Evolutionary conservation across 305 asterid genomes (phyloP).

Genomic region (Solanum hybrid): DNA sequence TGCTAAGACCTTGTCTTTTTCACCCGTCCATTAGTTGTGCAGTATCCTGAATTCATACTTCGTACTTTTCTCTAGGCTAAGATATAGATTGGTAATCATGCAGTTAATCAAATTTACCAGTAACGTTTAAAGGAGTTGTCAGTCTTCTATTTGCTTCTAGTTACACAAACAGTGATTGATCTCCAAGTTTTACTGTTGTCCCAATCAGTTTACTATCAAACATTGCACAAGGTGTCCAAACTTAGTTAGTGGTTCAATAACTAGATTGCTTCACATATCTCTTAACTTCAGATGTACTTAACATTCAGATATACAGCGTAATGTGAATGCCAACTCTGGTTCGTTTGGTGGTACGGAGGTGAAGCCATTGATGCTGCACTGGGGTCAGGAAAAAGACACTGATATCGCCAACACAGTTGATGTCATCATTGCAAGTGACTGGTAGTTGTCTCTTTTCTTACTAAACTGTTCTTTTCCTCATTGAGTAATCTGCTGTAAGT

Average conservation of each 20-base stretch:
- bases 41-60: not conserved
- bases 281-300: slow-evolving; percentile 23
- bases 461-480: not conserved
- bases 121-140: not conserved
- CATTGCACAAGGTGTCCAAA: not conserved
- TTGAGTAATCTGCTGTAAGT: slow-evolving; percentile 4
- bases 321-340: slow-evolving; percentile 44
- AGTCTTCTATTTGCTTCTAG: not conserved
- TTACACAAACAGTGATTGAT: not conserved
- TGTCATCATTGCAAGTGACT: slow-evolving; percentile 80
- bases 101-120: not conserved
- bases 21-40: not conserved
- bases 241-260: not conserved
- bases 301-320: slow-evolving; percentile 69
- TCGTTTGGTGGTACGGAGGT: slow-evolving; percentile 57
- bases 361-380: slow-evolving; percentile 69
- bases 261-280: not conserved
- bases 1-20: not conserved
- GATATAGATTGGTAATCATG: not conserved
- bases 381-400: slow-evolving; percentile 43
- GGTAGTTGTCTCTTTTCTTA: slow-evolving; percentile 37
- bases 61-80: not conserved
- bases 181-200: not conserved
- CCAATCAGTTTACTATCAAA: not conserved
- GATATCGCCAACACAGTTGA: slow-evolving; percentile 49